These are phyloP conservation scores for Metarhizium brunneum DNA, from an alignment of 2,329 filamentous ascomycete species.

Conservation along the genomic window DNA sequence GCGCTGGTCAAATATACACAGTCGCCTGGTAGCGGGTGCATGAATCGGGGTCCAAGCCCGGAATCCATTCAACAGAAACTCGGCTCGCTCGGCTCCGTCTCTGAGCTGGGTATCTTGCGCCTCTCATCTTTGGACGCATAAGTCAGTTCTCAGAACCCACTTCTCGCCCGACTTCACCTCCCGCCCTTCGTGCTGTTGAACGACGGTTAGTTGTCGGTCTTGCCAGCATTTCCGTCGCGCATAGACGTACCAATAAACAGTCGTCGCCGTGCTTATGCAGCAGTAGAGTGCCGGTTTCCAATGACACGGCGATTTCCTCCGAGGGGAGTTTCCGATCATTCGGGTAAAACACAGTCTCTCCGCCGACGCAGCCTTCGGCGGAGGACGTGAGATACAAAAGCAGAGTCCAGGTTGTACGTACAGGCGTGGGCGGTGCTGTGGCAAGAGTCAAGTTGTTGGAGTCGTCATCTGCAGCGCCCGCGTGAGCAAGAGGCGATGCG, in stretches of 20 bases:
- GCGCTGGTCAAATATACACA: no score
- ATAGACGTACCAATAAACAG: conserved; percentile 60
- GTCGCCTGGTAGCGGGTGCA: no score
- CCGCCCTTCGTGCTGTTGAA: conserved; percentile 62
- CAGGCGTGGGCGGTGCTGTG: conserved; percentile 18
- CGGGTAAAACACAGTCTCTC: conserved; percentile 88
- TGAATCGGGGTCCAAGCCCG: no score
- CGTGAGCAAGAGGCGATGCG: neutral
- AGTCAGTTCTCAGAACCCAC: conserved; percentile 81
- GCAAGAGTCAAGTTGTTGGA: conserved; percentile 61
- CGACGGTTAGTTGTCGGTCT: conserved; percentile 14
- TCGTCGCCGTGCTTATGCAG: conserved; percentile 84
- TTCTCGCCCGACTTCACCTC: conserved; percentile 77
- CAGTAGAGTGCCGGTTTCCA: conserved; percentile 77
- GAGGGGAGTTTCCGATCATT: conserved; percentile 46
- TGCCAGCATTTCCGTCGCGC: neutral
- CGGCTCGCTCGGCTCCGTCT: neutral
- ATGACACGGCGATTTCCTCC: conserved; percentile 61
- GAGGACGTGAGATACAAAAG: conserved; percentile 77
- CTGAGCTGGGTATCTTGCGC: neutral
- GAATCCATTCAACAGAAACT: neutral
- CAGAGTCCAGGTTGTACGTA: conserved; percentile 77
- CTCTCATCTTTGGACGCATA: conserved; percentile 52
- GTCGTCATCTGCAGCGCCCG: conserved; percentile 61
- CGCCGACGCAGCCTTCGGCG: conserved; percentile 66